Base-by-base conservation (phyloP, 495 filamentous ascomycete genomes). In the Oidiodendron maius region DNA sequence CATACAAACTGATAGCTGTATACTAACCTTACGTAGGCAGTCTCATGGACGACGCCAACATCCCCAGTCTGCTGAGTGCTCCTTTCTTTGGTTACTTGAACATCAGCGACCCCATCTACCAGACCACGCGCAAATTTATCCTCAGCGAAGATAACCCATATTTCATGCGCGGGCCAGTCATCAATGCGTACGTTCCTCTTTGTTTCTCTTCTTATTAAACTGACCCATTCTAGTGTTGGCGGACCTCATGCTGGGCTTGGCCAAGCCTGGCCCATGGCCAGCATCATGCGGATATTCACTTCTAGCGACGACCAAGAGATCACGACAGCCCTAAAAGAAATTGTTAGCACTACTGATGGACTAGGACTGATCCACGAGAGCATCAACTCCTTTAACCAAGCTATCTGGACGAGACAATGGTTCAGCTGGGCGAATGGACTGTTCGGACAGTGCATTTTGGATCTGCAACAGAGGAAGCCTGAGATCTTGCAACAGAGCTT, bases 391-490 rank as follows among this genome's bases (percentile, higher is more conserved):
- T 77, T 67, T 35, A 64, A 81, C 51, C 60, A 55, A 28, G 62
- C 40, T 1, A 52, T 68, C 21, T 84, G 79, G 77, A 79, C 80
- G 9, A 65, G 81, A 57, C 73, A 78, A 56, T 84, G 81, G 80
- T 84, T 84, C 51, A 79, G 78, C 0, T 84, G 81, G 82, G 80
- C 78, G 8, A 84, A 86, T 56, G 81, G 81, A 13, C 64, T 86
- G 43, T 84, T 85, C 60, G 82, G 81, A 12, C 75, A 83, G 59
- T 74, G 78, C 69, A 72, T 86, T 30, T 58, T 84, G 43, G 76
- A 83, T 56, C 53, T 86, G 37, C 57, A 68, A 23, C 44, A 55
- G 9, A 68, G 68, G 39, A 69, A 61, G 58, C 72, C 72, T 17
- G 55, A 61, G 25, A 21, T 60, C 10, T 30, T 60, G 40, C 50